Evolutionary conservation across 106 monocot species (phyloP), one percentile per base, ranked within the genome.

Genomic region (Alisma plantagoaquatica): DNA sequence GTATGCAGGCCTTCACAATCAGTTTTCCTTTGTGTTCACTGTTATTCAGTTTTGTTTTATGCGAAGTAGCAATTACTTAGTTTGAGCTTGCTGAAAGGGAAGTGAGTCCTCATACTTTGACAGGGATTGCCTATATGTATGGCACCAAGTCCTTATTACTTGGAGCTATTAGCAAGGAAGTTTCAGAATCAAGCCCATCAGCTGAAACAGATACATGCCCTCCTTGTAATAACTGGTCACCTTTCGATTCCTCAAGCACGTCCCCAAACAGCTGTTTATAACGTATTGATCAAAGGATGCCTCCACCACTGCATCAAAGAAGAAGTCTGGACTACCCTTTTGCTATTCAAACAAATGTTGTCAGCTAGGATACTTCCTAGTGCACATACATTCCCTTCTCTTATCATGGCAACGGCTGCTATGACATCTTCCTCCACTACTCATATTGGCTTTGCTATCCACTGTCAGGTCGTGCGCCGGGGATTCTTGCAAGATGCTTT

Each of bases 361-460:
- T 3, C 25, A 27, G 32, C 23, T 18, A 50, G 56, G 20, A 42
- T 56, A 47, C 66, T 24, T 3, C 82, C 77, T 49, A 77, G 74
- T 67, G 29, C 28, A 49, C 67, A 59, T 62, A 75, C 84, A 15
- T 84, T 76, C 69, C 79, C 75, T 28, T 62, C 72, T 28, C 69
- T 84, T 43, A 21, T 79, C 64, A 84, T 78, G 59, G 32, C 68
- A 49, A 52, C 31, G 49, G 16, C 3, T 26, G n/a, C 26, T 26
- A 27, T 23, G 29, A 42, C 66, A n/a, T 48, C 35, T 43, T 9
- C 2, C 43, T 23, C 48, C 23, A n/a, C n/a, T n/a, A n/a, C n/a
- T n/a, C n/a, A n/a, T n/a, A n/a, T n/a, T n/a, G 70, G 53, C 12
- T 20, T 29, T 11, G 20, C 64, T 24, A 15, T 71, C 43, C 75